Conservation (phyloP, 176 grass and related monocot species). For the Canna indica region DNA sequence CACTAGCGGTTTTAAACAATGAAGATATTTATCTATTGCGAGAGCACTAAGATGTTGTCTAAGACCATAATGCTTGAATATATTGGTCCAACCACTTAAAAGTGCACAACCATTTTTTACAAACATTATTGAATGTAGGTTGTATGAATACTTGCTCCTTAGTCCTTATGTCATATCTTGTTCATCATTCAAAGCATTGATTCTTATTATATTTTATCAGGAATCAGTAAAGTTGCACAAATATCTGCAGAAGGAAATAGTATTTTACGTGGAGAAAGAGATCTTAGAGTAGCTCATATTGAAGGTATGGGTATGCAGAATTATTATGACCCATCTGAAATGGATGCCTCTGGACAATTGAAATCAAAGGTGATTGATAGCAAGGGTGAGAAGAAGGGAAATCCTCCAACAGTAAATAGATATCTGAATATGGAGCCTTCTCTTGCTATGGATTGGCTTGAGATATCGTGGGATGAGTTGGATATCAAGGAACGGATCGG, state of each 20-base stretch:
- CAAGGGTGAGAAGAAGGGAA: constrained; percentile 6
- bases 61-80: neutral
- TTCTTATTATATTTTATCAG: neutral
- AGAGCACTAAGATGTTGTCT: neutral
- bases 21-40: neutral
- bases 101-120: neutral
- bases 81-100: neutral
- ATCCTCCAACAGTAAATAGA: constrained; percentile 7
- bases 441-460: constrained; percentile 64
- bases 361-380: neutral
- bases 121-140: neutral
- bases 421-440: constrained; percentile 43
- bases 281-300: neutral
- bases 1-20: no score
- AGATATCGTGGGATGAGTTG: constrained; percentile 96
- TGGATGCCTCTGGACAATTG: constrained; percentile 3
- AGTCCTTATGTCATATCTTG: neutral
- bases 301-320: neutral
- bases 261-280: constrained; percentile 4
- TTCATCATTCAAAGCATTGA: neutral
- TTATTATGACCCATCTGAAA: constrained; percentile 9
- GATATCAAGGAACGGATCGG: constrained; percentile 80
- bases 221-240: constrained; percentile 25
- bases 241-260: neutral
- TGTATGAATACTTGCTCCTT: neutral